Evolutionary conservation across 306 rosid genomes (phyloP).

Genomic region (Castanea sativa): DNA sequence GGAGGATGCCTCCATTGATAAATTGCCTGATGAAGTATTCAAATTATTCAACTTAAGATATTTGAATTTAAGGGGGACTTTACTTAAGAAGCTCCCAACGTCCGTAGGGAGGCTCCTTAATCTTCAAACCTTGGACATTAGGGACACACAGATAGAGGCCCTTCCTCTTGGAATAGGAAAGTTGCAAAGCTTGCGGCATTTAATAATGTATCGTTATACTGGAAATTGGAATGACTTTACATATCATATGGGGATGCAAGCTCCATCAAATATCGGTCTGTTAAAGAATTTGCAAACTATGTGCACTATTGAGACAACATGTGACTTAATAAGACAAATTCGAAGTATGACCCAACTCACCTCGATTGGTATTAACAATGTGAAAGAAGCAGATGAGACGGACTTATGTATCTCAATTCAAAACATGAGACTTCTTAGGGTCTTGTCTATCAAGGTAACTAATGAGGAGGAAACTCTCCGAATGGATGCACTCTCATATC

Average conservation of each 20-base stretch:
- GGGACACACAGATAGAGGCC: no score
- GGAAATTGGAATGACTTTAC: fast-evolving
- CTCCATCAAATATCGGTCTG: fast-evolving
- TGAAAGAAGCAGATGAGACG: neutral
- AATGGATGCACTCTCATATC: neutral
- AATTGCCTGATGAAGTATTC: no score
- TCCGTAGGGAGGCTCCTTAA: no score
- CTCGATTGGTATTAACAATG: neutral
- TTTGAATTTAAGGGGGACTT: no score
- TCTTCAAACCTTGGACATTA: no score
- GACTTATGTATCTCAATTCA: constrained; percentile 14
- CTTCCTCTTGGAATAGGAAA: no score
- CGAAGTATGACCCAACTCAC: fast-evolving
- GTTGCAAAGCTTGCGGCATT: fast-evolving
- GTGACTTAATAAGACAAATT: neutral
- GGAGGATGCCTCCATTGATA: no score
- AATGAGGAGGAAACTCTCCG: neutral
- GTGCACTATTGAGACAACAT: neutral
- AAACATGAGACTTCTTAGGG: constrained; percentile 2
- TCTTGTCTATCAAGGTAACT: neutral
- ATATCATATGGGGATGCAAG: fast-evolving
- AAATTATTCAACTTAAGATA: no score
- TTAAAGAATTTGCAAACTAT: neutral
- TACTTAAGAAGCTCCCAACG: no score
- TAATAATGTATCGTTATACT: fast-evolving